Evolutionary conservation across 2,329 filamentous ascomycete species (phyloP), one percentile per base, ranked within the genome.

Genomic region (Passalora sequoiae): DNA sequence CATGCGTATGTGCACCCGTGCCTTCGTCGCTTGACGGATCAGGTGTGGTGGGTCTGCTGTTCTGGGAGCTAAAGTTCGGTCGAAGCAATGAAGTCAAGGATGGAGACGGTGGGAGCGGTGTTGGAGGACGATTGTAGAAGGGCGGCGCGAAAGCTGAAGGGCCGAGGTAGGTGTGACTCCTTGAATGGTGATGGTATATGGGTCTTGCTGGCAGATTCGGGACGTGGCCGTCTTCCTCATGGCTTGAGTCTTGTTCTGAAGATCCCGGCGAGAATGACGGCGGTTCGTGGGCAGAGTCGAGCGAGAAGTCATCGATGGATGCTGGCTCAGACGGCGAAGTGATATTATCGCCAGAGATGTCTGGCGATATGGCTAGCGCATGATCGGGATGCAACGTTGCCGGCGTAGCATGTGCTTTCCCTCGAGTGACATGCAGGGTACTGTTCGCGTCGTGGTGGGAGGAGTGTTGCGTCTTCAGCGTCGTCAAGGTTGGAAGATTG

Each of bases 121-220:
- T 96, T 0, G 92, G 92, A n/a, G 92, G 92, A 3, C 91, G 81
- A 53, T 94, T 94, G 73, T 98, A 98, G 73, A 97, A 97, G 12
- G 92, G 92, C 19, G 92, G 92, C 8, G 76, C 78, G 63, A 83
- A 85, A 51, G 63, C 57, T 8, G 56, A 55, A 10, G 62, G 66
- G 1, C 62, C 60, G 2, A 73, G 65, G 27, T 72, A 66, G n/a
- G 64, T 68, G 37, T 73, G 65, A 16, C 69, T 70, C 32, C 66
- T 65, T 3, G 66, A 72, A 48, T 59, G 60, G 33, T 57, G 58
- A 57, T 66, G 67, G 46, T 67, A 68, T 22, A 70, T 64, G 21
- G 65, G 70, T 21, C 60, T 64, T 25, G 52, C 40, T 17, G 53
- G 60, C 33, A 58, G 54, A 40, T 50, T 56, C 22, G 53, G 48